These are phyloP conservation scores for Candida sp. DNA, from an alignment of 1,139 yeast species.

Conservation along the genomic window DNA sequence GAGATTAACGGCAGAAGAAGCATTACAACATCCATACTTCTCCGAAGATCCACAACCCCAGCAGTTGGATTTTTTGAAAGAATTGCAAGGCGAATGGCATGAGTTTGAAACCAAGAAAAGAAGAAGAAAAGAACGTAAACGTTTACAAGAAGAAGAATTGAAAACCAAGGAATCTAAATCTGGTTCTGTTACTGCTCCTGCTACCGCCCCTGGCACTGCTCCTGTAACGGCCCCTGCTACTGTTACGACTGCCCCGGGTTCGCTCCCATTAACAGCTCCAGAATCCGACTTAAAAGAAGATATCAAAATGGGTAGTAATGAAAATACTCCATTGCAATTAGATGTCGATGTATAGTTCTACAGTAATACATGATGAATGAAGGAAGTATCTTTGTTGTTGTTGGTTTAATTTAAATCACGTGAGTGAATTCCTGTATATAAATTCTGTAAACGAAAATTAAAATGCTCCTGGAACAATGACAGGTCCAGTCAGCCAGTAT, in stretches of 20 bases:
- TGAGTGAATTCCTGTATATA: background rate
- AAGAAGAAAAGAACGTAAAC: slow-evolving; percentile 57
- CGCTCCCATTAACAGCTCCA: background rate
- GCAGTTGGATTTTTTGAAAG: slow-evolving; percentile 52
- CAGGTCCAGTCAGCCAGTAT: background rate
- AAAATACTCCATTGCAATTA: background rate
- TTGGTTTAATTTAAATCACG: no score
- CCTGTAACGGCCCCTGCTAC: slow-evolving; percentile 1
- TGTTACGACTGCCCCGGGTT: background rate
- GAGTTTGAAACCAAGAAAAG: slow-evolving; percentile 93
- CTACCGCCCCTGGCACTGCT: slow-evolving; percentile 3
- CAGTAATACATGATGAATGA: no score
- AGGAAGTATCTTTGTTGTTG: no score
- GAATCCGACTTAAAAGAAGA: background rate
- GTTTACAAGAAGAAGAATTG: slow-evolving; percentile 32
- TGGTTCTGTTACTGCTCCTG: slow-evolving; percentile 2
- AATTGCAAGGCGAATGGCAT: slow-evolving; percentile 86
- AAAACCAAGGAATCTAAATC: slow-evolving; percentile 8
- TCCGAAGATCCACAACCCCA: slow-evolving; percentile 62
- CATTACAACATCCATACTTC: slow-evolving; percentile 79
- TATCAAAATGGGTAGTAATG: background rate
- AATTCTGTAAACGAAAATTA: background rate
- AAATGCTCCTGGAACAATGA: background rate
- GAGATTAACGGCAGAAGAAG: slow-evolving; percentile 83
- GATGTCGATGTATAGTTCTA: background rate